These are phyloP conservation scores for Microglena sp. DNA, from an alignment of 139 green algal species.

Conservation along the genomic window DNA sequence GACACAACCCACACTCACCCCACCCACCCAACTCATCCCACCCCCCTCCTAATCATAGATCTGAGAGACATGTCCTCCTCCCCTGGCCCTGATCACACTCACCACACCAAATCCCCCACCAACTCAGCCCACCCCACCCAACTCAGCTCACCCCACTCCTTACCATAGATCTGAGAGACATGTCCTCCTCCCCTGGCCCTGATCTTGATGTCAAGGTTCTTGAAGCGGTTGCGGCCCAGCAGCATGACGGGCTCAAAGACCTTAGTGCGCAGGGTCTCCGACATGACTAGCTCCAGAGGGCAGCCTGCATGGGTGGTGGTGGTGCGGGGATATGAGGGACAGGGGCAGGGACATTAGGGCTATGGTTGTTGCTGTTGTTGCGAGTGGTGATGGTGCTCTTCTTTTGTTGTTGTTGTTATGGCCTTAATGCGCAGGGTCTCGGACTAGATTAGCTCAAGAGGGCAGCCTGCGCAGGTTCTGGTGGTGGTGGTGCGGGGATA, in stretches of 20 bases:
- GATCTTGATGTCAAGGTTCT: conserved; percentile 93
- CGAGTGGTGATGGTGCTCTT: too few species aligned
- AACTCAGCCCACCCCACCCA: too few species aligned
- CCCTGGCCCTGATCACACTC: conserved; percentile 90
- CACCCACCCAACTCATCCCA: too few species aligned
- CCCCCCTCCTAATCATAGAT: conserved; percentile 84
- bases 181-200: conserved; percentile 94
- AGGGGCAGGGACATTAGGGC: too few species aligned
- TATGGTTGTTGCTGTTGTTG: too few species aligned
- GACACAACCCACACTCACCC: too few species aligned
- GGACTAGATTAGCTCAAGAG: conserved; percentile 91
- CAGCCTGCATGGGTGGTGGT: conserved; percentile 49
- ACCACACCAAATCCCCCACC: too few species aligned
- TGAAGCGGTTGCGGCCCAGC: conserved; percentile 83
- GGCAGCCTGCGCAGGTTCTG: conserved; percentile 52
- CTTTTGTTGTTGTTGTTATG: too few species aligned
- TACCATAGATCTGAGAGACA: conserved; percentile 88
- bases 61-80: conserved; percentile 93
- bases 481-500: too few species aligned
- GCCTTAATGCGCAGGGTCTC: conserved; percentile 92
- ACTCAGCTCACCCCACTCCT: too few species aligned
- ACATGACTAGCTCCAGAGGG: conserved; percentile 91
- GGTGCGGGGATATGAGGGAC: too few species aligned
- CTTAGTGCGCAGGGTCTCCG: conserved; percentile 92
- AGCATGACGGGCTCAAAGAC: conserved; percentile 93